Conservation (phyloP, 2,329 filamentous ascomycete genomes). For the Drechmeria coniospora region DNA sequence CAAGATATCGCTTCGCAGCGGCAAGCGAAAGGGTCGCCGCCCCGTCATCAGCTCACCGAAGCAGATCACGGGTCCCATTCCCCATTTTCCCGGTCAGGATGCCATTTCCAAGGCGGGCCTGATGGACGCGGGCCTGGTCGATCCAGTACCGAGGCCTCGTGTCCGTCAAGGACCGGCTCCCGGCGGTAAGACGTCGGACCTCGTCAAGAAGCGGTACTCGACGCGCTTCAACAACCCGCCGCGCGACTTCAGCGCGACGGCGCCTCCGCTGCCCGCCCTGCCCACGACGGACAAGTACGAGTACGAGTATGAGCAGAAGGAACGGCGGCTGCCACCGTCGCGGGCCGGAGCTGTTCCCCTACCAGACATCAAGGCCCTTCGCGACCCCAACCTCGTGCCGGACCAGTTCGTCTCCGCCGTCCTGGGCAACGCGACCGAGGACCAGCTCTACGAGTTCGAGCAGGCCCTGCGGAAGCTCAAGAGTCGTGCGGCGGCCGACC, state of each 20-base stretch:
- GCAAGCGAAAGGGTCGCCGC: constrained; percentile 46
- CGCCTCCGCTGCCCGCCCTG: constrained; percentile 57
- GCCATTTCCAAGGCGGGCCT: no score
- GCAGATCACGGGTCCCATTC: constrained; percentile 49
- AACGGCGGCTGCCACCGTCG: constrained; percentile 37
- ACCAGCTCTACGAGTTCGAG: constrained; percentile 74
- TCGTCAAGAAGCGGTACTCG: constrained; percentile 90
- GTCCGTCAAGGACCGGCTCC: constrained; percentile 32
- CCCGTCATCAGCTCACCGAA: constrained; percentile 46
- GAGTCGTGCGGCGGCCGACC: constrained; percentile 60
- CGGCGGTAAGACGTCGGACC: constrained; percentile 55
- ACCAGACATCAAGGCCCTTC: constrained; percentile 63
- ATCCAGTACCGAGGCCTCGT: no score
- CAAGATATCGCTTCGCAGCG: constrained; percentile 48
- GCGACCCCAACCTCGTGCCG: constrained; percentile 62
- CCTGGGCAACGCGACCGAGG: constrained; percentile 71
- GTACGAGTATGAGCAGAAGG: constrained; percentile 39
- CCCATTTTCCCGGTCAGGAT: no score
- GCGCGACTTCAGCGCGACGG: constrained; percentile 50
- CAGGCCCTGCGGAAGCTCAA: constrained; percentile 61
- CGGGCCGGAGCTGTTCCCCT: constrained; percentile 41
- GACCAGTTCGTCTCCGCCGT: constrained; percentile 66
- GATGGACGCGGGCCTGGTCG: constrained; percentile 16
- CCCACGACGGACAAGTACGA: constrained; percentile 46
- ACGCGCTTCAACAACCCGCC: constrained; percentile 74